Percentiles rank a stretch among this genome's conserved stretches.
Conservation (phyloP, 306 rosid genomes). For the Lathyrus sativus region DNA sequence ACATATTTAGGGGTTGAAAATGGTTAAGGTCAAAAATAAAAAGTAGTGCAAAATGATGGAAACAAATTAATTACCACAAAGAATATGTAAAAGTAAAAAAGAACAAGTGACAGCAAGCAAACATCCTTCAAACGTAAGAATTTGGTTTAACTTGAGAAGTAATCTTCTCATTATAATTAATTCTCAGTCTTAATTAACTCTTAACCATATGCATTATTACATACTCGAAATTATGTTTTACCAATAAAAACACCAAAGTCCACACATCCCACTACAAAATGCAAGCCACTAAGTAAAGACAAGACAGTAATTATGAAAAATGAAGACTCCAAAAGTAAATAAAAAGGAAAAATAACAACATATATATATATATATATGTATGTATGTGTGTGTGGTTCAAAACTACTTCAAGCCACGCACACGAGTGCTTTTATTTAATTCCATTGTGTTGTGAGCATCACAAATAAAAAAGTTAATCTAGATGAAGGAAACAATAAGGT, state of each 20-base stretch:
- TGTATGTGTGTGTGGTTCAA: too few relatives aligned
- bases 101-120: constrained; percentile 38
- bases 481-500: constrained; percentile 83
- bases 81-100: constrained; percentile 25
- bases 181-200: constrained; percentile 36
- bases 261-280: constrained; percentile 39
- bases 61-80: constrained; percentile 27
- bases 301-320: constrained; percentile 60
- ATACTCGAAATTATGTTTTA: constrained; percentile 41
- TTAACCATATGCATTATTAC: constrained; percentile 45
- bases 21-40: constrained; percentile 20
- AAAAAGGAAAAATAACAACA: too few relatives aligned
- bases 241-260: constrained; percentile 44
- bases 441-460: constrained; percentile 24
- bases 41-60: constrained; percentile 25
- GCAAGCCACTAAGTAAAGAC: constrained; percentile 49
- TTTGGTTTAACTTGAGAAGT: constrained; percentile 44
- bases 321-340: constrained; percentile 34
- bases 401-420: constrained; percentile 10
- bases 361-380: too few relatives aligned
- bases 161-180: constrained; percentile 50
- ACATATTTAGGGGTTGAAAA: constrained; percentile 18
- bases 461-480: constrained; percentile 27
- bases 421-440: constrained; percentile 33
- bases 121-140: constrained; percentile 44